Evolutionary conservation across 106 monocot species (phyloP).

Genomic region (Triglochin maritima): DNA sequence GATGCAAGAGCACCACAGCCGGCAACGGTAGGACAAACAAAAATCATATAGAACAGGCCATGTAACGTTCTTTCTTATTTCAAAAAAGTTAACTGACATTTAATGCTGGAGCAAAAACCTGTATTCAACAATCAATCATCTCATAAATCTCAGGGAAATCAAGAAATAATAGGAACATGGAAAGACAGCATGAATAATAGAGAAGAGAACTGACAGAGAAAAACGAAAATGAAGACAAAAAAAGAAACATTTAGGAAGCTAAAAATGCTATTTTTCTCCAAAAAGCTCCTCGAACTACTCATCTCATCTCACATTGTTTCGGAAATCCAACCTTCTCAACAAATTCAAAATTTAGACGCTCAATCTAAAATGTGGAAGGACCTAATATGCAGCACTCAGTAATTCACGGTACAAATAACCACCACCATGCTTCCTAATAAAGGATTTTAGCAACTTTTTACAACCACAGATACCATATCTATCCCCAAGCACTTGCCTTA

Average conservation of each 20-base stretch:
- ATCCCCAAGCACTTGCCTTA: no score
- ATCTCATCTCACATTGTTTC: no score
- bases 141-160: neutral
- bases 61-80: constrained; percentile 21
- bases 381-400: no score
- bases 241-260: neutral
- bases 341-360: no score
- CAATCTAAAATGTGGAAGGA: no score
- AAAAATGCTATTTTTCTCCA: no score
- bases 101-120: constrained; percentile 27
- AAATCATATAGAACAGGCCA: constrained; percentile 28
- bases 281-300: no score
- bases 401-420: no score
- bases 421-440: no score
- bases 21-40: constrained; percentile 21
- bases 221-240: neutral
- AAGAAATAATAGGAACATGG: neutral
- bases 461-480: no score
- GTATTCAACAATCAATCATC: constrained; percentile 8
- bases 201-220: neutral
- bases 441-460: no score
- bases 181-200: neutral
- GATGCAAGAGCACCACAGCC: constrained; percentile 19
- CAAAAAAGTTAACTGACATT: constrained; percentile 34
- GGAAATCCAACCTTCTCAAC: no score